Conservation (phyloP, 1,139 yeast genomes). For the Protomyces gravidus region DNA sequence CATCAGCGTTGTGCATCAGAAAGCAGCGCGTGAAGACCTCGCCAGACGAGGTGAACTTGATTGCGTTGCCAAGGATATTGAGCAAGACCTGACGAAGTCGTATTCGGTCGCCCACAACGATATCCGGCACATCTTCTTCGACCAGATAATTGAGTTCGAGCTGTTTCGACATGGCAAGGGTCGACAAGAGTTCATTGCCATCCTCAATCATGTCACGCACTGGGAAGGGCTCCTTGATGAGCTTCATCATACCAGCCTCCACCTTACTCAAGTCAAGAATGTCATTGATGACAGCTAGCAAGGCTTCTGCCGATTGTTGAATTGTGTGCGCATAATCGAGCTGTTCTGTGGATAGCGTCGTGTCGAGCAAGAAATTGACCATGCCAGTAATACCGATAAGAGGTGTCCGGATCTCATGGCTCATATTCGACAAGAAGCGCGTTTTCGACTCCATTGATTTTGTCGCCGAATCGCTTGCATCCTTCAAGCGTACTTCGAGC, state of each 20-base stretch:
- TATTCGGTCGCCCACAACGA: conserved; percentile 82
- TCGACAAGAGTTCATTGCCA: conserved; percentile 71
- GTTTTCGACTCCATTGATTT: conserved; percentile 35
- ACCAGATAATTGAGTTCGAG: conserved; percentile 71
- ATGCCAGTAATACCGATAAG: conserved; percentile 88
- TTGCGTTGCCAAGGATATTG: conserved; percentile 80
- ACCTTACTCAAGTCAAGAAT: conserved; percentile 76
- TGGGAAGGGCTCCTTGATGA: conserved; percentile 70
- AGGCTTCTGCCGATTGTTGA: conserved; percentile 69
- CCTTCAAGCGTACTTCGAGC: conserved; percentile 63
- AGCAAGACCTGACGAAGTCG: conserved; percentile 81
- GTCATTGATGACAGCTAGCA: conserved; percentile 73
- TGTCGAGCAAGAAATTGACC: conserved; percentile 87
- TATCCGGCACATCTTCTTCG: conserved; percentile 71
- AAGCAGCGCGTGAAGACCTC: conserved; percentile 49
- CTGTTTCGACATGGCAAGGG: conserved; percentile 71
- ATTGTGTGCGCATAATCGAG: conserved; percentile 78
- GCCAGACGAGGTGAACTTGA: conserved; percentile 76
- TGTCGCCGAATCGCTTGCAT: conserved; percentile 44
- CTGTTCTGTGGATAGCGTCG: conserved; percentile 72
- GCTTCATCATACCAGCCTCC: conserved; percentile 80
- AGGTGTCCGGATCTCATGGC: conserved; percentile 84
- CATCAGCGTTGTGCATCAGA: conserved; percentile 8
- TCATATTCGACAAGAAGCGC: conserved; percentile 30
- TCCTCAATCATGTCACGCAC: conserved; percentile 74